Base-by-base conservation (phyloP, 176 grass and related monocot genomes). In the Saccharum officinarum region DNA sequence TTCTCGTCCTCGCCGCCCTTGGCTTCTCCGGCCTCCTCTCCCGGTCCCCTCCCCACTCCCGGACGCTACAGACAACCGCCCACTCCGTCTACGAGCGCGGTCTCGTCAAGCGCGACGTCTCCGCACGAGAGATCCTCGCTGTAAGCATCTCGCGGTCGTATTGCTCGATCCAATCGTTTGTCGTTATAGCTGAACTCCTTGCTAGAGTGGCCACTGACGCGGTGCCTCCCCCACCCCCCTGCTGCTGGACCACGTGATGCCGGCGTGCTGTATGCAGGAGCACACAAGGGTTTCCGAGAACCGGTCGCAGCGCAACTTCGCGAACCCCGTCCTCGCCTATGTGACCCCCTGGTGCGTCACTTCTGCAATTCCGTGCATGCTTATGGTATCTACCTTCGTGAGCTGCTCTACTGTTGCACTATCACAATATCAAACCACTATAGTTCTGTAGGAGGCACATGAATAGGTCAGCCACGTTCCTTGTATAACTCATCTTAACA, bases 321-420 rank as follows among this genome's bases (percentile, higher is more conserved):
- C 37, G 42, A 98, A 95, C 71, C 91, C 91, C 3, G 81, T 98
- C 74, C 79, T 98, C 22, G 91, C 96, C 60, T 95, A 98, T 63
- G 90, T 98, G 26, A 98, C 93, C 78, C 91, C 93, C 66, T 98
- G 96, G 93, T 95, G 54, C 67, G 76, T 62, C 65, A 26, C 67
- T 70, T 55, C 55, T 72, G 17, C 76, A 25, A 60, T 57, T 68
- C 0, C 0, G 60, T 41, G 9, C 46, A 44, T 26, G 45, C 0
- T 54, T 75, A 33, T 8, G 62, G 6, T 69, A 37, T 81, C 10
- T 70, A 33, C 0, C 50, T 52, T 15, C 46, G 16, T 76, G 23
- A 78, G 70, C 45, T 33, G 23, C 59, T 80, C n/a, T 49, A 70
- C 13, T 49, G 71, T 33, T 42, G 20, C 60, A 74, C 41, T 73